These are phyloP conservation scores for Forsythia suspensa DNA, from an alignment of 257 asterid species.

Conservation along the genomic window DNA sequence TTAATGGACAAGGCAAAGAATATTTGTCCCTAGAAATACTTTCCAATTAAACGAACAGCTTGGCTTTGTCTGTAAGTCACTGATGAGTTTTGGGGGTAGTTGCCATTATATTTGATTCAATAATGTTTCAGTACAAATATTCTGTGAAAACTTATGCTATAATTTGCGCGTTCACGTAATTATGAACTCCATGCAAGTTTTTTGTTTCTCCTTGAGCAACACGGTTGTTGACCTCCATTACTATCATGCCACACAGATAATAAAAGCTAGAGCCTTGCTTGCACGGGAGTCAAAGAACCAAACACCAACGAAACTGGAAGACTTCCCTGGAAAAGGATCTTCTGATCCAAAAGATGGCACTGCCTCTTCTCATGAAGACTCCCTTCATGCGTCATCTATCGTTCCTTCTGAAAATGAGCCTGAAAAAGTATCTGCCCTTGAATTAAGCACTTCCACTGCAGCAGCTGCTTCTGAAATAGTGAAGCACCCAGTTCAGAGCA, in stretches of 20 bases:
- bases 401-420: slow-evolving; percentile 20
- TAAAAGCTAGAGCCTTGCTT: slow-evolving; percentile 67
- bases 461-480: slow-evolving; percentile 33
- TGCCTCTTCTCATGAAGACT: slow-evolving; percentile 41
- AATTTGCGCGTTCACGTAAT: not conserved
- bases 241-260: slow-evolving; percentile 47
- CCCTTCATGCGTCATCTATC: slow-evolving; percentile 46
- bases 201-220: not conserved
- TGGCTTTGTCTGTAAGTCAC: not conserved
- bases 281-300: slow-evolving; percentile 52
- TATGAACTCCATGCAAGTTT: slow-evolving; percentile 1
- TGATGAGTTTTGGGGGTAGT: not conserved
- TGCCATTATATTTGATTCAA: not conserved
- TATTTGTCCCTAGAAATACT: not conserved
- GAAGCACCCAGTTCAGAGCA: slow-evolving; percentile 39
- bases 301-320: slow-evolving; percentile 29
- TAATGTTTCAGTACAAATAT: not conserved
- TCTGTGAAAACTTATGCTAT: not conserved
- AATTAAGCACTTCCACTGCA: slow-evolving; percentile 29
- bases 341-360: slow-evolving; percentile 35
- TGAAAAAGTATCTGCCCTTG: slow-evolving; percentile 23
- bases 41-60: not conserved
- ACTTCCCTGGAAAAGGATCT: slow-evolving; percentile 25
- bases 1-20: not conserved
- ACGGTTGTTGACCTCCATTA: slow-evolving; percentile 10